phyloP scores from a whole-genome alignment of 73 alveolate genomes.

The Symbiodinium pilosum region DNA sequence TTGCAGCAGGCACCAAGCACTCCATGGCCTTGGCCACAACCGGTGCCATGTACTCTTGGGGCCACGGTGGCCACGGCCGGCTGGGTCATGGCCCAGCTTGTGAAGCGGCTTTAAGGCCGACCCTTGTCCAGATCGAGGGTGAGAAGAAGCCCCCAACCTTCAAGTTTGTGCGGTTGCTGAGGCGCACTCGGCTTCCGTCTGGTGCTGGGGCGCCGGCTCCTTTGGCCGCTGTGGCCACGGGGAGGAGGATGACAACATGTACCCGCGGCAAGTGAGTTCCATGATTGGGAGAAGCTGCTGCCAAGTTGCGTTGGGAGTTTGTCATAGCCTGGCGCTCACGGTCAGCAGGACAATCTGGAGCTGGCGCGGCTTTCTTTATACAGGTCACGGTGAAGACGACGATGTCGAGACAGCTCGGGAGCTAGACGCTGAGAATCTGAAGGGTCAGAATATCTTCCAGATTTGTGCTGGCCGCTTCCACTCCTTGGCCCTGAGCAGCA shows the following conservation, averaged over 20 bases:
- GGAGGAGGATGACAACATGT: constrained; percentile 56
- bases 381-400: constrained; percentile 64
- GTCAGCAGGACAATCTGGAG: constrained; percentile 53
- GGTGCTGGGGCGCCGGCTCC: constrained; percentile 94
- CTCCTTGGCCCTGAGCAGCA: constrained; percentile 43
- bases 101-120: constrained; percentile 71
- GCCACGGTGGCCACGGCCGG: constrained; percentile 93
- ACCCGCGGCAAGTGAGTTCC: constrained; percentile 9
- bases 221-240: constrained; percentile 94
- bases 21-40: constrained; percentile 69
- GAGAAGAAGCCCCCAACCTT: background rate
- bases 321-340: constrained; percentile 76
- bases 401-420: constrained; percentile 70
- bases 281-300: constrained; percentile 84
- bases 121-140: background rate
- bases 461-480: constrained; percentile 85
- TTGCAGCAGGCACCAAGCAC: constrained; percentile 93
- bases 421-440: constrained; percentile 49
- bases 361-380: constrained; percentile 74
- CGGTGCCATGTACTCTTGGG: constrained; percentile 78
- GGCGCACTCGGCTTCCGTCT: constrained; percentile 89
- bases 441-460: background rate
- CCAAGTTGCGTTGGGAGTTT: constrained; percentile 54
- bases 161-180: constrained; percentile 48
- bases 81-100: constrained; percentile 68